Percentiles rank a stretch among this genome's conserved stretches.
phyloP scores from a whole-genome alignment of 495 filamentous ascomycete genomes.

The Penicillium steckii region DNA sequence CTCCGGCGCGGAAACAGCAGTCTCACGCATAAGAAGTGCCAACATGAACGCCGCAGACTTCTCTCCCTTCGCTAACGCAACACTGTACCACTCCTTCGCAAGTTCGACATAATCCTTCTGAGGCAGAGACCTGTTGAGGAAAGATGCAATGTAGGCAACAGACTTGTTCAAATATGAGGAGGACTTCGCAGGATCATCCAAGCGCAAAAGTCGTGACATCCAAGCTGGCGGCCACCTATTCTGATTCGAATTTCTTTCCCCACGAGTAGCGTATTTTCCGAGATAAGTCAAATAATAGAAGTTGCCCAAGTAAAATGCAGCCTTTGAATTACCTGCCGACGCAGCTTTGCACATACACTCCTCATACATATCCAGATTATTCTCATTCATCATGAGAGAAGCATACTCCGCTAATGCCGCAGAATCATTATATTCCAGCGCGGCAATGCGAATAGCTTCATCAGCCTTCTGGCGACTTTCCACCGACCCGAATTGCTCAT shows the following conservation, averaged over 20 bases:
- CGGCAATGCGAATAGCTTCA: constrained; percentile 20
- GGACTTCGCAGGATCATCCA: not conserved
- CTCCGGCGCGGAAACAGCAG: constrained; percentile 8
- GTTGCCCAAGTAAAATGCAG: constrained; percentile 36
- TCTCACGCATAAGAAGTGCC: constrained; percentile 23
- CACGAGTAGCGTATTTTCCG: constrained; percentile 25
- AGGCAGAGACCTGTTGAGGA: constrained; percentile 8
- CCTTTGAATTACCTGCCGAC: constrained; percentile 18
- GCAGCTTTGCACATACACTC: constrained; percentile 38
- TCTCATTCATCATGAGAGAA: constrained; percentile 15
- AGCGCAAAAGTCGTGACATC: not conserved
- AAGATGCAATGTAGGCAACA: not conserved
- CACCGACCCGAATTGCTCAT: not conserved
- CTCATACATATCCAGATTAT: constrained; percentile 32
- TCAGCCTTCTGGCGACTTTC: constrained; percentile 8
- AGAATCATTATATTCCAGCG: constrained; percentile 33
- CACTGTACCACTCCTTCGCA: constrained; percentile 35
- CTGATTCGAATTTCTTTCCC: constrained; percentile 5
- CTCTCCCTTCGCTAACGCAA: constrained; percentile 11
- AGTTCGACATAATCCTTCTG: constrained; percentile 23
- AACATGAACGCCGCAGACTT: constrained; percentile 16
- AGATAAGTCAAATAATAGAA: constrained; percentile 36
- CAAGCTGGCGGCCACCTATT: not conserved
- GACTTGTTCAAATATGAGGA: not conserved
- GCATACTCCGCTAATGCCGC: constrained; percentile 30